A percentile compares a stretch with the other conserved stretches of the same genome.
Conservation (phyloP, 208 protist species). For the Wallacemonas sp. region DNA sequence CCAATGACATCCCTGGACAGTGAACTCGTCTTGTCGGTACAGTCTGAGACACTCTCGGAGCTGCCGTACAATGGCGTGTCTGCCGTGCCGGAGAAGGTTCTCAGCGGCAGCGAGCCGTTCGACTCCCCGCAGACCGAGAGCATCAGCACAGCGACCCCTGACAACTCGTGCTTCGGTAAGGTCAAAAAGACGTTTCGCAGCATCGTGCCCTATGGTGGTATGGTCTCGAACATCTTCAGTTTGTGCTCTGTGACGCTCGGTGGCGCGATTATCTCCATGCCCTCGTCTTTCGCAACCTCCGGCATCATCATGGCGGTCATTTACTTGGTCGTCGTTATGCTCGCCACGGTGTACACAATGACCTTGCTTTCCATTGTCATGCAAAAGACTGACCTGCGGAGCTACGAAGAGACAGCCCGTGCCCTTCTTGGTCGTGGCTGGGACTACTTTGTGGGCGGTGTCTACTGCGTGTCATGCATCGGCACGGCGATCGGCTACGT, state of each 20-base stretch:
- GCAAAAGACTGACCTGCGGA: slow-evolving; percentile 49
- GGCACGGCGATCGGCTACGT: slow-evolving; percentile 79
- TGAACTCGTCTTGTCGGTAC: no score
- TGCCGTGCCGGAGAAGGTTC: no score
- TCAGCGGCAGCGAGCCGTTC: no score
- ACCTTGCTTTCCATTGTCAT: slow-evolving; percentile 50
- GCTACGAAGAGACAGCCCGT: slow-evolving; percentile 57
- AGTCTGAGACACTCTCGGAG: no score
- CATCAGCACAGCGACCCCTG: no score
- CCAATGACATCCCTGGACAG: no score
- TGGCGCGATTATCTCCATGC: slow-evolving; percentile 59
- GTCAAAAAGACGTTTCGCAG: neutral
- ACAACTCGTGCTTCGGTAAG: neutral
- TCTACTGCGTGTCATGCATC: slow-evolving; percentile 64
- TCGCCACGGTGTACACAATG: slow-evolving; percentile 65
- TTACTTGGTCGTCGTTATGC: slow-evolving; percentile 54
- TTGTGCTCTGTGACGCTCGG: slow-evolving; percentile 65
- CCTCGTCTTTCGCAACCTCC: slow-evolving; percentile 44
- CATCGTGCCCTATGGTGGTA: slow-evolving; percentile 40
- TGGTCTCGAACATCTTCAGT: slow-evolving; percentile 62
- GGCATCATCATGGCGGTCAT: slow-evolving; percentile 63
- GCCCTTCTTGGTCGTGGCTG: slow-evolving; percentile 45
- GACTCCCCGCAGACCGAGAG: no score
- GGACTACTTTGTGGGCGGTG: slow-evolving; percentile 70
- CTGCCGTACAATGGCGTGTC: no score